Conservation (phyloP, 2,329 filamentous ascomycete genomes). For the Tolypocladium endophyticum region DNA sequence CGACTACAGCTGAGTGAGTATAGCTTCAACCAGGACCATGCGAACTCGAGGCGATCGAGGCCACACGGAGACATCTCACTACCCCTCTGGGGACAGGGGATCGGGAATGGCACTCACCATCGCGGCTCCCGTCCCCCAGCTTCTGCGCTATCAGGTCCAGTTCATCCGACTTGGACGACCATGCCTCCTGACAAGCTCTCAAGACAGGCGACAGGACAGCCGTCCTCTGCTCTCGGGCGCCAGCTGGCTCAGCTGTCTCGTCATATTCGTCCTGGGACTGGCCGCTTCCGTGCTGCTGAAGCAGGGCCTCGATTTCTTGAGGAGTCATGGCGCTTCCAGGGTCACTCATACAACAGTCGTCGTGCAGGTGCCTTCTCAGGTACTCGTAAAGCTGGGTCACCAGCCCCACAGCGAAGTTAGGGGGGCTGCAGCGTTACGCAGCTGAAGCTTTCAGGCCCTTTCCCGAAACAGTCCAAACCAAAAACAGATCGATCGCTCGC, state of each 20-base stretch:
- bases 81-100: neutral
- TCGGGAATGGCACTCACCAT: constrained; percentile 31
- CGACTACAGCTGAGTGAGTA: constrained; percentile 24
- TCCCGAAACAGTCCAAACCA: neutral
- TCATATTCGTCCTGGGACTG: constrained; percentile 14
- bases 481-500: neutral
- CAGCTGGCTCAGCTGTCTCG: constrained; percentile 13
- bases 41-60: neutral
- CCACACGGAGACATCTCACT: neutral
- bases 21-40: neutral
- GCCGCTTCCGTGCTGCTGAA: constrained; percentile 21
- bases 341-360: neutral
- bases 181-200: constrained; percentile 26
- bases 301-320: constrained; percentile 25
- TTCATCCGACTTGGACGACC: constrained; percentile 26
- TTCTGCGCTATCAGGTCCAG: constrained; percentile 39
- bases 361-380: neutral
- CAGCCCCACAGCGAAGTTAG: neutral
- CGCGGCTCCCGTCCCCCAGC: constrained; percentile 44
- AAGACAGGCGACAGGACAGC: constrained; percentile 27
- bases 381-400: neutral
- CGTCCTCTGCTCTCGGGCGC: constrained; percentile 12
- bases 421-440: neutral
- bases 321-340: constrained; percentile 17
- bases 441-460: neutral